Base-by-base conservation (phyloP, 1,284 basidiomycete genomes). In the Cryptococcus sp. region DNA sequence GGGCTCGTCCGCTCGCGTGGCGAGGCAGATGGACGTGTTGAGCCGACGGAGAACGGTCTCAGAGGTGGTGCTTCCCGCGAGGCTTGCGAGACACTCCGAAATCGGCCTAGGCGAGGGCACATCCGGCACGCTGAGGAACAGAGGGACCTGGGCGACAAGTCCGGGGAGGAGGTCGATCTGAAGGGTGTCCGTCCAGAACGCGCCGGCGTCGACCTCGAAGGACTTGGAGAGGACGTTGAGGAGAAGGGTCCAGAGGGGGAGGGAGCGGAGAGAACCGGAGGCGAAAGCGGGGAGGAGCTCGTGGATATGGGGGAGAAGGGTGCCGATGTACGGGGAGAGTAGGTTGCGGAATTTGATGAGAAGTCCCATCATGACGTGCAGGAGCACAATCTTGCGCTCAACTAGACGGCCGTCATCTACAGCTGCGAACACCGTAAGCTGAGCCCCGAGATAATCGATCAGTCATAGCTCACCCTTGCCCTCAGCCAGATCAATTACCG, bases 241-340 rank as follows among this genome's bases (percentile, higher is more conserved):
- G 3, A 89, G 77, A 2, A 84, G 80, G 1, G 75, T 73, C 90
- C 92, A 95, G 1, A 92, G 59, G 12, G 52, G 38, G 63, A 63
- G 36, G 69, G 75, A 60, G 67, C 64, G 50, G 33, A 69, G 56
- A 13, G 68, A 56, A 16, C 69, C 72, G 36, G 62, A 54, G 0
- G 71, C 59, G 63, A 82, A 87, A 0, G 78, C 73, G 37, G 83
- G 79, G 21, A 97, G 79, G 2, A 86, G 73, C 51, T 88, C 85
- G 39, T 84, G 77, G 50, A 88, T 83, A 20, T 88, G 84, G 59
- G 84, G 83, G 38, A 93, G 71, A 24, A 94, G 75, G 72, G 86
- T 85, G 9, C 85, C 81, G 82, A 90, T 89, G 77, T 95, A 95
- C 0, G 91, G 89, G n/a, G 87, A 88, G 83, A 96, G 89, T 61